Percentiles rank a stretch among this genome's conserved stretches.
Evolutionary conservation across 78 protist species (phyloP).

Genomic region (Guillardia theta): DNA sequence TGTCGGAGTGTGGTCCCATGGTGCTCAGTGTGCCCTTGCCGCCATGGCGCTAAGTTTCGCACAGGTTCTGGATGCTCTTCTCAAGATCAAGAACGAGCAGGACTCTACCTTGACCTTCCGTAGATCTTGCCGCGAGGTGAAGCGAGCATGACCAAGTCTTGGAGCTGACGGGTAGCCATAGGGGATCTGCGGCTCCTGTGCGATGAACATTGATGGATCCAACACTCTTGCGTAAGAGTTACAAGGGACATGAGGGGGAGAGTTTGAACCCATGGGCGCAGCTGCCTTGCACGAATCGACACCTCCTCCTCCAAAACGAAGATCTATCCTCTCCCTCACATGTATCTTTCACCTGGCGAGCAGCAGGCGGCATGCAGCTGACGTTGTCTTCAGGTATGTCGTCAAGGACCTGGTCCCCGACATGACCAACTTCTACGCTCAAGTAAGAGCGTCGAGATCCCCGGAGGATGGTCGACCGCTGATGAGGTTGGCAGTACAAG

Average conservation of each 20-base stretch:
- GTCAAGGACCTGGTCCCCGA: slow-evolving; percentile 65
- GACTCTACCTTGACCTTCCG: slow-evolving; percentile 66
- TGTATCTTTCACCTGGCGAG: neutral
- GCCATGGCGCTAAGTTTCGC: neutral
- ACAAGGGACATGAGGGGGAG: too few species aligned
- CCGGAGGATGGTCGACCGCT: too few species aligned
- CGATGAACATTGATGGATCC: slow-evolving; percentile 63
- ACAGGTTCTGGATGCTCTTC: slow-evolving; percentile 53
- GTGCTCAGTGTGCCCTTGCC: neutral
- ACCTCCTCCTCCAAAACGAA: neutral
- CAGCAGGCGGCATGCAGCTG: neutral
- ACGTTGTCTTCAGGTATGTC: slow-evolving; percentile 9
- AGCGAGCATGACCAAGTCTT: too few species aligned
- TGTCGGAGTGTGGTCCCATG: slow-evolving; percentile 64
- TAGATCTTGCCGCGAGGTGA: slow-evolving; percentile 68
- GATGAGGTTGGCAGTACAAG: too few species aligned
- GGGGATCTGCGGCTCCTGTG: slow-evolving; percentile 68
- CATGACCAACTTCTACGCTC: slow-evolving; percentile 49
- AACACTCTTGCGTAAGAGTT: slow-evolving; percentile 66
- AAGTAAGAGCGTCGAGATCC: neutral
- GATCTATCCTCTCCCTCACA: slow-evolving; percentile 66
- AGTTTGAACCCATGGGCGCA: too few species aligned
- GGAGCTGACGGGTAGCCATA: neutral
- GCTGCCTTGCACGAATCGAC: slow-evolving; percentile 42
- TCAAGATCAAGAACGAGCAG: slow-evolving; percentile 62